Evolutionary conservation across 2,329 filamentous ascomycete species (phyloP).

Genomic region (Fusarium mundagurra): DNA sequence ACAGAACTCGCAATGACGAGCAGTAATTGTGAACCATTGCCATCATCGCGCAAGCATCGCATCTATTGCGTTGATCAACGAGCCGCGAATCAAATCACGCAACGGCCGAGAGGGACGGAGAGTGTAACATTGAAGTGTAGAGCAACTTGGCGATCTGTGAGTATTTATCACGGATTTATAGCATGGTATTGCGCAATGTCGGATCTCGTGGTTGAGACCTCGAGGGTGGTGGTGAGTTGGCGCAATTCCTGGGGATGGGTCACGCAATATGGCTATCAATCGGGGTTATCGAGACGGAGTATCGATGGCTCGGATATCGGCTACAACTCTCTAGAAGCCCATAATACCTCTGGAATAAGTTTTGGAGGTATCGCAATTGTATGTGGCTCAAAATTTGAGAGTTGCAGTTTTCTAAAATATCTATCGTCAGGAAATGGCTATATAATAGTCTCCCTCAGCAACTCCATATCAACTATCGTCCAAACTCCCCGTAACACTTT

Average conservation of each 20-base stretch:
- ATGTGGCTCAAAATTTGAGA: not conserved
- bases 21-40: not conserved
- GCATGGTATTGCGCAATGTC: conserved; percentile 37
- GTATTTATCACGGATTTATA: not conserved
- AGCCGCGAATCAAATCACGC: conserved; percentile 31
- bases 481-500: not conserved
- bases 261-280: conserved; percentile 35
- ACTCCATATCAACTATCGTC: not conserved
- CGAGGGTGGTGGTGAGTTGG: conserved; percentile 18
- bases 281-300: not conserved
- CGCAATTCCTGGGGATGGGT: conserved; percentile 40
- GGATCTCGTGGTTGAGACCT: not conserved
- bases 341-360: rapidly evolving
- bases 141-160: not conserved
- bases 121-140: not conserved
- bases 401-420: not conserved
- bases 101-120: conserved; percentile 8
- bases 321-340: rapidly evolving
- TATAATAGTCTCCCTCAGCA: not conserved
- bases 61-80: conserved; percentile 9
- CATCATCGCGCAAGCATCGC: conserved; percentile 20
- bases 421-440: not conserved
- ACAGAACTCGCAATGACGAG: conserved; percentile 12
- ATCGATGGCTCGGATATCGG: not conserved
- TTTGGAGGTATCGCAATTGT: rapidly evolving